Evolutionary conservation across 352 stramenopile species (phyloP), one percentile per base, ranked within the genome.

Genomic region (Nothophytophthora sp.): DNA sequence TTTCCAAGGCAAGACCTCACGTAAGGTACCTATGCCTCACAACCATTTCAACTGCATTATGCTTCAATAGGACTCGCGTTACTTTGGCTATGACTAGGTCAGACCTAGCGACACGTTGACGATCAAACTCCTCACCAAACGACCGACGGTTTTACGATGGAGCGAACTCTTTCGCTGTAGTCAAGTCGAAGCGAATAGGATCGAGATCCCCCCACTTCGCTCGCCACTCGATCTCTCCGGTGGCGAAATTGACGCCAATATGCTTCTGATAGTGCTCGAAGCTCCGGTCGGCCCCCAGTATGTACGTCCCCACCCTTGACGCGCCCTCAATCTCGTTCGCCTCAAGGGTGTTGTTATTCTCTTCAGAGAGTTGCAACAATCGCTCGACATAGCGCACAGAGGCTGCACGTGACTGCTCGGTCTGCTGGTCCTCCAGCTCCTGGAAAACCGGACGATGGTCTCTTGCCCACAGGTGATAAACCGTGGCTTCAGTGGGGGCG

Each of bases 391-490:
- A 73, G 1, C 30, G 59, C 19, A 60, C 30, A 13, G 70, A 74
- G 27, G 47, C 32, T 41, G 29, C 23, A 1, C 73, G 70, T 24
- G 49, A 65, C 1, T 13, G 2, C 25, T 57, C 43, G 1, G 67
- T 72, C 12, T 73, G 45, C 2, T 72, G 53, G 25, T 51, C 73
- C 42, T 87, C 75, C 15, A 90, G 24, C 30, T 94, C 80, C 29
- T 90, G 78, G 37, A 95, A 96, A 23, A 81, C 77, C 13, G 69
- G 79, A 23, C 87, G 78, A 47, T 95, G 75, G 16, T 52, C 65
- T 25, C 92, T 79, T 27, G 77, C 87, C 92, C 92, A 98, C 34
- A 97, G 69, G 46, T 98, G 95, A 54, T 97, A 98, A 12, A 88
- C 69, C 2, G 77, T 60, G 50, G 68, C 61, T 47, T 88, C 57